Base-by-base conservation (phyloP, 2,329 filamentous ascomycete species). In the Orbilia quercus region DNA sequence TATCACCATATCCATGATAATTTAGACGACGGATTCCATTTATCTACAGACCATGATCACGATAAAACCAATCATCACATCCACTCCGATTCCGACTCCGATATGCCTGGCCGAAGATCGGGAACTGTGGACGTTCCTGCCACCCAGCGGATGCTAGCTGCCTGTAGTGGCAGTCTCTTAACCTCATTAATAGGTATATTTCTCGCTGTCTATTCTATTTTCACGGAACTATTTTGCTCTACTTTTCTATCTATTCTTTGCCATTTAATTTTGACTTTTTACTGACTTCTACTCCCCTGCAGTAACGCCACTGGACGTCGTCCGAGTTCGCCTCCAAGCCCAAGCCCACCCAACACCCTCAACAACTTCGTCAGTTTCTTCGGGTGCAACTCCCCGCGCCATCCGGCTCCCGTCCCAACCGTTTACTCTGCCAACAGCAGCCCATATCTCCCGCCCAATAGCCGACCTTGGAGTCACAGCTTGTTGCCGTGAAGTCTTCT, bases 401-500 rank as follows among this genome's bases (percentile, higher is more conserved):
- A 62, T 65, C 85, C 79, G 83, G 86, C 78, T 84, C 87, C 76
- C 74, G 75, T 55, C 75, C 45, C 74, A 75, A 55, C 53, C 75
- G 82, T 85, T 79, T 83, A 84, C 81, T 80, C 89, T 80, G 80
- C 86, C 77, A 76, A 88, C 79, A 81, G 85, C 77, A 82, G 85
- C 79, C 80, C 89, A 80, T 75, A 81, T 87, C 75, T 87, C 89
- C 75, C 86, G 95, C 53, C 91, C 92, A 63, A 88, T 86, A 1
- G 81, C 90, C 28, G 91, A 94, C 78, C 86, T 98, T 54, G 95
- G 95, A 73, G 91, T 98, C 62, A 96, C 93, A 14, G 89, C 93
- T 40, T 99, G 95, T 82, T 99, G 95, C 80, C 89, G 95, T 74
- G 94, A 99, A 81, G 94, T 99, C 36, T 99, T 98, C 81, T 99